phyloP scores from a whole-genome alignment of 805 yeast species.

The Tanozyma kutaoensis region DNA sequence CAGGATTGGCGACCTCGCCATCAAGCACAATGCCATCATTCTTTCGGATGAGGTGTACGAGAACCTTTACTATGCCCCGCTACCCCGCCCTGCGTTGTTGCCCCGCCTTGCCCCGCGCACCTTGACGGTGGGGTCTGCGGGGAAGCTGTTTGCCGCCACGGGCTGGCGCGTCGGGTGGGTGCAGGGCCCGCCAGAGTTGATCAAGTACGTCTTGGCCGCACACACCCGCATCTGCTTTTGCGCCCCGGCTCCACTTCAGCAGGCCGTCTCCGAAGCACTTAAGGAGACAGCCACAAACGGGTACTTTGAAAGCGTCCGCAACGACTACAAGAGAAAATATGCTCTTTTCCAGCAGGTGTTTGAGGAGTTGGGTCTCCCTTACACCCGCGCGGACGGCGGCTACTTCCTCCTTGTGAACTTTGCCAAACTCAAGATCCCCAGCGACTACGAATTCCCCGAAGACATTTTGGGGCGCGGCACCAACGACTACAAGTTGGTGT shows the following conservation, averaged over 20 bases:
- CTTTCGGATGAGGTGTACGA: slow-evolving; percentile 95
- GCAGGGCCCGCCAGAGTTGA: slow-evolving; percentile 70
- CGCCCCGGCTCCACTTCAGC: slow-evolving; percentile 85
- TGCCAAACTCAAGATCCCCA: slow-evolving; percentile 68
- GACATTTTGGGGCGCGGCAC: slow-evolving; percentile 53
- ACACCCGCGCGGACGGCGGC: slow-evolving; percentile 87
- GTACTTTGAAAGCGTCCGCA: slow-evolving; percentile 61
- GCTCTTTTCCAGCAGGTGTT: slow-evolving; percentile 61
- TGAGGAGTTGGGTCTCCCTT: slow-evolving; percentile 80
- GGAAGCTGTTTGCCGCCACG: slow-evolving; percentile 96
- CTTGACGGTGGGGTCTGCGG: slow-evolving; percentile 91
- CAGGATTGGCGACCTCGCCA: slow-evolving; percentile 70
- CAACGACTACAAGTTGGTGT: slow-evolving; percentile 77
- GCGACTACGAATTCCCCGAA: slow-evolving; percentile 56
- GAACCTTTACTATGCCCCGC: slow-evolving; percentile 57
- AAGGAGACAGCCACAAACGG: slow-evolving; percentile 42
- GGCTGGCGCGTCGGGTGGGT: slow-evolving; percentile 99
- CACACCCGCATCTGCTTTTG: slow-evolving; percentile 92
- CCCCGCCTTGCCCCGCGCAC: slow-evolving; percentile 74
- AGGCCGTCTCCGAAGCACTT: slow-evolving; percentile 76
- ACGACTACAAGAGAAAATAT: slow-evolving; percentile 59
- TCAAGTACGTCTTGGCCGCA: slow-evolving; percentile 74
- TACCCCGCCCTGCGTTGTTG: slow-evolving; percentile 65
- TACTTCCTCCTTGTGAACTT: slow-evolving; percentile 86
- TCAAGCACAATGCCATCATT: slow-evolving; percentile 69